Conservation (phyloP, 345 rosid species). For the Camelina laxa region DNA sequence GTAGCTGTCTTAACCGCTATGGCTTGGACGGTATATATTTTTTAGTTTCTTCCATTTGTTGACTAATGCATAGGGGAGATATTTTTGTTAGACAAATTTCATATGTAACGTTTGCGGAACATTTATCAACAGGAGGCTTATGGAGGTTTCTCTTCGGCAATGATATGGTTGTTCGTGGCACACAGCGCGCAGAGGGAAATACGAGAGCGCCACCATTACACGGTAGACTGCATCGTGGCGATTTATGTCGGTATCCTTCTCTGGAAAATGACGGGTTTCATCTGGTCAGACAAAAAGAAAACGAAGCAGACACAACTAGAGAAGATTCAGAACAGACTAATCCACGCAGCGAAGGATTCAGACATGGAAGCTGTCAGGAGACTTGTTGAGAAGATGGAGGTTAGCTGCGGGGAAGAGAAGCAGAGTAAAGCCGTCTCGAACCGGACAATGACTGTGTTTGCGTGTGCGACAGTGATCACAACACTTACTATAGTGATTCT, state of each 20-base stretch:
- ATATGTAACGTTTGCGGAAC: background rate
- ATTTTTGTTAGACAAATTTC: slow-evolving; percentile 3
- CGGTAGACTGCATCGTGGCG: slow-evolving; percentile 86
- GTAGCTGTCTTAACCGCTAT: slow-evolving; percentile 93
- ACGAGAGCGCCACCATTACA: slow-evolving; percentile 89
- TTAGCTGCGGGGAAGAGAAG: slow-evolving; percentile 47
- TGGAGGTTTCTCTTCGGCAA: slow-evolving; percentile 81
- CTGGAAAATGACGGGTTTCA: slow-evolving; percentile 91
- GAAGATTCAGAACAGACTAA: slow-evolving; percentile 65
- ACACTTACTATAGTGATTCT: slow-evolving; percentile 65
- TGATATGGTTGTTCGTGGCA: slow-evolving; percentile 79
- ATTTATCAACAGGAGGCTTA: slow-evolving; percentile 77
- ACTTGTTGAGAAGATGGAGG: slow-evolving; percentile 75
- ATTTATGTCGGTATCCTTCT: slow-evolving; percentile 88
- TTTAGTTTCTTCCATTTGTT: background rate
- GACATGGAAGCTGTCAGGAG: slow-evolving; percentile 86
- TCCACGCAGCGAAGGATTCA: slow-evolving; percentile 87
- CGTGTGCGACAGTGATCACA: slow-evolving; percentile 56
- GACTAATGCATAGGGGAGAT: background rate
- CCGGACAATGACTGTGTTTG: slow-evolving; percentile 67
- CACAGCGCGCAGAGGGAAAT: slow-evolving; percentile 92
- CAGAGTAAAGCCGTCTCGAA: slow-evolving; percentile 48
- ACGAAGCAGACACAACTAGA: slow-evolving; percentile 59
- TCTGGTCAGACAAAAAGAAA: slow-evolving; percentile 60
- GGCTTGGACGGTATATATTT: slow-evolving; percentile 99